Base-by-base conservation (phyloP, 1,284 basidiomycete genomes). In the Stereum hirsutum region DNA sequence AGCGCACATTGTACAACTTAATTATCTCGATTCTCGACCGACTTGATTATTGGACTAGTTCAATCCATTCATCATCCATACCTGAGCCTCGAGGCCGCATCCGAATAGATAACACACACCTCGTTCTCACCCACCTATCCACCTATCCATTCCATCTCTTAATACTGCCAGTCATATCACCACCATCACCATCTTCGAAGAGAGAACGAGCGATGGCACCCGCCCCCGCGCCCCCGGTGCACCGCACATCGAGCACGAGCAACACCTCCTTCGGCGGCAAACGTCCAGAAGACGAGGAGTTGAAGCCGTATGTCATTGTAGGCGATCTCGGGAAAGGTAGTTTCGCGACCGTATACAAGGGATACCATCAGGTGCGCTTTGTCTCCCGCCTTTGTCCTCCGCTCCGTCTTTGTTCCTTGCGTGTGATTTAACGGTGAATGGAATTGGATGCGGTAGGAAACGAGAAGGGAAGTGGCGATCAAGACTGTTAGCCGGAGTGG, bases 281-380 rank as follows among this genome's bases (percentile, higher is more conserved):
- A 28, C 47, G 47, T 34, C 34, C 45, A 5, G 78, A 82, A 38
- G 78, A 86, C 50, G 76, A 83, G 43, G 81, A 84, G 50, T 63
- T 77, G 37, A 72, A 68, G 51, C 85, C 86, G 17, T 89, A 88
- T 55, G 71, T 89, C 48, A 76, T 89, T 47, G 75, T 77, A 6
- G 68, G 67, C 45, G 77, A 85, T 53, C 77, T 89, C 42, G 86
- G 86, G 25, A 87, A 86, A 59, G 95, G 95, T 27, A 93, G 89
- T 59, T 99, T 99, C 63, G 95, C 94, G 24, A 95, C 88, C 1
- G 95, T 99, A 30, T 95, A 92, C 65, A 88, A 88, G 52, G 96
- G 92, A 19, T 89, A 91, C 63, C 82, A 92, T 58, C 79, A 84
- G 62, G 92, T 90, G 54, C 51, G 81, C 69, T 31, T 23, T n/a